Base-by-base conservation (phyloP, 1,139 yeast species). In the Zygoascus meyerae region DNA sequence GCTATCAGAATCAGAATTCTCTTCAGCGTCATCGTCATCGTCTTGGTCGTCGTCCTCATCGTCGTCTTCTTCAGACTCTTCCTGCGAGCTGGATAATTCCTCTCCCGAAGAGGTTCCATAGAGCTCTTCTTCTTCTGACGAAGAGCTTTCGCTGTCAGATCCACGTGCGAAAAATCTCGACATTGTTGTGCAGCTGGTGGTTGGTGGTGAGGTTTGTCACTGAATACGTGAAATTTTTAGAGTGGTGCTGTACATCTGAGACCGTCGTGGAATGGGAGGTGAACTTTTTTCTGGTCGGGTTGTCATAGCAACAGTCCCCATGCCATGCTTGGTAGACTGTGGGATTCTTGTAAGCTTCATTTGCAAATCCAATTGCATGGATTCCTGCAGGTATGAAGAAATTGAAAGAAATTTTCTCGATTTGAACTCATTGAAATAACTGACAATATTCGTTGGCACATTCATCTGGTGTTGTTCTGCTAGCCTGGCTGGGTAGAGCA, bases 91-190 rank as follows among this genome's bases (percentile, higher is more conserved):
- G 21, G 52, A 45, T 15, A 52, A 46, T 44, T 52, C 58, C 44
- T 57, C 62, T 42, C 54, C 58, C 28, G 52, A 46, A n/a, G 53
- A 48, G 44, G 86, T 74, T 55, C 83, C 77, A 62, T 82, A 73
- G 60, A 82, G 72, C 57, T 80, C 39, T 21, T 35, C 38, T 29
- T 42, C 87, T 61, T 84, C 95, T 58, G 84, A 95, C 55, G 81
- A 81, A 36, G 87, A 79, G 40, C 94, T 83, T 48, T 84, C 81
- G 50, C 69, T 64, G 52, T 66, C 71, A 45, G 67, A 54, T 60
- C 68, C 60, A 74, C 82, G 71, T 51, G 79, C 83, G 72, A 84
- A 83, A 76, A 83, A 83, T 67, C 87, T 78, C 54, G 92, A 83
- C 90, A 83, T 83, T 15, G 42, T 36, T 34, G 36, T 28, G n/a